Evolutionary conservation across 2,329 filamentous ascomycete genomes (phyloP).

Genomic region (Ambrosiella cleistominuta): DNA sequence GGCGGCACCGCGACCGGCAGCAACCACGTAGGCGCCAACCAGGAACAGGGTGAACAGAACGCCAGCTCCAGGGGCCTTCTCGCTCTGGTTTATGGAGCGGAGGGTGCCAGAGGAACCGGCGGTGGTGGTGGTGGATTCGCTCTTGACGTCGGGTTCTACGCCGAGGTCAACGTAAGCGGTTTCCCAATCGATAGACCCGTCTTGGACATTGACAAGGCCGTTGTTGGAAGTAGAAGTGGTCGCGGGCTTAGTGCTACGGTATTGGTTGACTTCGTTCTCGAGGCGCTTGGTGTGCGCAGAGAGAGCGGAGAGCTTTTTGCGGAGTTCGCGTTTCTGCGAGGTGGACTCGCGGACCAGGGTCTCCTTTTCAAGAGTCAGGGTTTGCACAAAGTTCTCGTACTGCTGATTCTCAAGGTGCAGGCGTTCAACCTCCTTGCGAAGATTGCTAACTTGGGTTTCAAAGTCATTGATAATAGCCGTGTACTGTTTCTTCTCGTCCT

Average conservation of each 20-base stretch:
- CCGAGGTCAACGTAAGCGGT: conserved; percentile 36
- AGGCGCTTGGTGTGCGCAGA: conserved; percentile 53
- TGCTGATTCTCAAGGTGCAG: conserved; percentile 57
- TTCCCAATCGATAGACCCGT: conserved; percentile 58
- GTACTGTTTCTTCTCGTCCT: conserved; percentile 91
- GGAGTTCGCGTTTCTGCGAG: conserved; percentile 73
- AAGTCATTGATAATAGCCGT: conserved; percentile 58
- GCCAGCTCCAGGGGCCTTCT: conserved; percentile 32
- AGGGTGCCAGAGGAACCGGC: conserved; percentile 27
- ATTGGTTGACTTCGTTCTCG: conserved; percentile 26
- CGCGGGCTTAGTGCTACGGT: neutral
- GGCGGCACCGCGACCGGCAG: conserved; percentile 46
- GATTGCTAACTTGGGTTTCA: conserved; percentile 56
- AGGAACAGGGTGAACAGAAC: conserved; percentile 90
- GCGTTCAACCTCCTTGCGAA: conserved; percentile 53
- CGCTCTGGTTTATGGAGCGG: conserved; percentile 29
- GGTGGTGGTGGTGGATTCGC: conserved; percentile 21
- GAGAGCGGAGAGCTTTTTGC: conserved; percentile 79
- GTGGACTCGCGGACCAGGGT: conserved; percentile 80
- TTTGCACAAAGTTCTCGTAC: conserved; percentile 57
- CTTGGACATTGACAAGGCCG: conserved; percentile 58
- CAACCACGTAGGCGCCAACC: conserved; percentile 88
- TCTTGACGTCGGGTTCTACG: conserved; percentile 27
- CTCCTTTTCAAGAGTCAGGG: conserved; percentile 70
- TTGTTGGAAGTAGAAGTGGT: conserved; percentile 31